A percentile compares a stretch with the other conserved stretches of the same genome.
These are phyloP conservation scores for Cephalotrichum gorgonifer DNA, from an alignment of 2,329 filamentous ascomycete species.

Conservation along the genomic window DNA sequence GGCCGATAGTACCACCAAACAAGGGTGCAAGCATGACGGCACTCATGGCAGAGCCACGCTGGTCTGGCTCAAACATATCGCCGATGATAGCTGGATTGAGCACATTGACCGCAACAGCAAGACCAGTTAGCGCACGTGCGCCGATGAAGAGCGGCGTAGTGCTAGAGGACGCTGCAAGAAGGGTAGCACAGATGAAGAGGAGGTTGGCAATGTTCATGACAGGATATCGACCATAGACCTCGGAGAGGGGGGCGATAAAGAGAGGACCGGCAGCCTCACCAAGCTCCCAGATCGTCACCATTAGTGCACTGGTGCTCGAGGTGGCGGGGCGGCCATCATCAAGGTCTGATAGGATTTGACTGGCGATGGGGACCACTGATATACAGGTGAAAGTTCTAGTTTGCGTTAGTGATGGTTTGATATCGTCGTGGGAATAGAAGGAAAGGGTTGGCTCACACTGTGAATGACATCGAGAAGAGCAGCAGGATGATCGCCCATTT, in stretches of 20 bases:
- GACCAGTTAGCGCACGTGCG: conserved; percentile 47
- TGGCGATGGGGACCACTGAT: conserved; percentile 42
- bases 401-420: background rate
- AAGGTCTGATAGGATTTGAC: conserved; percentile 37
- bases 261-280: conserved; percentile 52
- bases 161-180: conserved; percentile 32
- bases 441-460: conserved; percentile 2
- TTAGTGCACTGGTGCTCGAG: conserved; percentile 43
- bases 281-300: conserved; percentile 62
- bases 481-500: conserved; percentile 6
- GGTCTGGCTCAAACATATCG: conserved; percentile 48
- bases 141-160: conserved; percentile 36
- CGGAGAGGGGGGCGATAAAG: conserved; percentile 51
- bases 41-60: conserved; percentile 48
- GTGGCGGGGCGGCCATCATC: conserved; percentile 22
- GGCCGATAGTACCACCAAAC: conserved; percentile 45
- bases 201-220: conserved; percentile 43
- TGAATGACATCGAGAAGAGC: conserved; percentile 4
- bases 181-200: conserved; percentile 37
- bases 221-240: conserved; percentile 45
- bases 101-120: conserved; percentile 54
- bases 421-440: background rate
- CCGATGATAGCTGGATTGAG: conserved; percentile 54
- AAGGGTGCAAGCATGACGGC: conserved; percentile 46
- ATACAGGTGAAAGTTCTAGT: conserved; percentile 47